A percentile compares a stretch with the other conserved stretches of the same genome.
Conservation (phyloP, 257 asterid species). For the Linaria vulgaris region DNA sequence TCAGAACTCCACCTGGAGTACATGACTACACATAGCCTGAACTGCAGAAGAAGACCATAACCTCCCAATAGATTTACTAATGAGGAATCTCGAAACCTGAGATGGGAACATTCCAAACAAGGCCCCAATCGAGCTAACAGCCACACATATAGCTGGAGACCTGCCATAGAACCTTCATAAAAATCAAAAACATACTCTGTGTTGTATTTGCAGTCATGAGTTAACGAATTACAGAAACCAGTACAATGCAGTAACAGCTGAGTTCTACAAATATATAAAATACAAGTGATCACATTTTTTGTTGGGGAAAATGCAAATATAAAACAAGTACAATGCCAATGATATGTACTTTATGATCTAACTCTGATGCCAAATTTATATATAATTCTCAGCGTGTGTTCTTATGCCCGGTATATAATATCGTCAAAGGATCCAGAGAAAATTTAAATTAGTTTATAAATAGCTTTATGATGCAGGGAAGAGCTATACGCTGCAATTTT, state of each 20-base stretch:
- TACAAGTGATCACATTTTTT: neutral
- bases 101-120: slow-evolving; percentile 62
- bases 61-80: slow-evolving; percentile 53
- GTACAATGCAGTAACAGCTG: neutral
- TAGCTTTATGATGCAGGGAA: slow-evolving; percentile 26
- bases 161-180: slow-evolving; percentile 34
- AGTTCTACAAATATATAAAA: neutral
- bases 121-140: slow-evolving; percentile 57
- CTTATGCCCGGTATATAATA: neutral
- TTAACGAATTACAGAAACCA: neutral
- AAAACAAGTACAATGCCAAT: neutral
- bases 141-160: slow-evolving; percentile 45
- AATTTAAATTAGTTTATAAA: neutral
- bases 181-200: slow-evolving; percentile 9
- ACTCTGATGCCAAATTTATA: too few species aligned
- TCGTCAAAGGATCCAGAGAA: neutral
- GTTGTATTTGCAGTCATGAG: neutral
- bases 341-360: neutral
- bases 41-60: slow-evolving; percentile 72
- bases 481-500: slow-evolving; percentile 52
- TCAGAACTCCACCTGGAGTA: slow-evolving; percentile 57
- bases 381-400: neutral
- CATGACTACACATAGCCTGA: slow-evolving; percentile 55
- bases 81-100: slow-evolving; percentile 44
- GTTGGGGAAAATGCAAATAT: neutral